Conservation (phyloP, 1,284 basidiomycete species). For the Ceratobasidium sp. region DNA sequence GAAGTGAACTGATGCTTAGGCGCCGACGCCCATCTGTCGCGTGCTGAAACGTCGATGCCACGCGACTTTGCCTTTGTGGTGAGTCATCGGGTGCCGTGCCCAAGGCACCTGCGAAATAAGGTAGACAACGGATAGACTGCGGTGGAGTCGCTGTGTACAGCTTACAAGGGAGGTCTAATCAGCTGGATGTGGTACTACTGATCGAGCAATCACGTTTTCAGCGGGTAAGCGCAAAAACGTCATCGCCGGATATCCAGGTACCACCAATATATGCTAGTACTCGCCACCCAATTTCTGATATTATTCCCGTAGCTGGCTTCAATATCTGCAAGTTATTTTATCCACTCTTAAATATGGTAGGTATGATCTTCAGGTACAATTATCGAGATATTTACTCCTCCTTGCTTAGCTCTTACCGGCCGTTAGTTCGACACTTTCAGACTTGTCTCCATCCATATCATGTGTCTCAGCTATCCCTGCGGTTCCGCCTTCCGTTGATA, state of each 20-base stretch:
- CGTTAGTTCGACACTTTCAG: not conserved
- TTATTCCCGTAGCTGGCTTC: not conserved
- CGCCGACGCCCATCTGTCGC: not conserved
- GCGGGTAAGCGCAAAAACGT: not conserved
- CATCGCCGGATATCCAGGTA: too few relatives aligned
- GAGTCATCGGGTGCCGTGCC: not conserved
- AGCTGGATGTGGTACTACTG: not conserved
- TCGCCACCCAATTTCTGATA: not conserved
- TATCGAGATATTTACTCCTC: not conserved
- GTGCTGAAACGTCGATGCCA: not conserved
- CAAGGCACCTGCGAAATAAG: not conserved
- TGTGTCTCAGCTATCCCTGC: not conserved
- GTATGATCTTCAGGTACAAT: not conserved
- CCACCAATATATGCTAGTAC: not conserved
- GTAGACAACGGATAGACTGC: not conserved
- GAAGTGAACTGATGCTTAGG: not conserved
- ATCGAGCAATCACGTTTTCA: not conserved
- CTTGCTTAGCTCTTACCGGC: not conserved
- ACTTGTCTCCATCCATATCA: not conserved
- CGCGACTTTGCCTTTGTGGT: slow-evolving; percentile 11
- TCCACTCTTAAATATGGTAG: not conserved
- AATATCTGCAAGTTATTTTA: not conserved
- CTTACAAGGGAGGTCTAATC: not conserved
- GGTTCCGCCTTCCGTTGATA: not conserved
- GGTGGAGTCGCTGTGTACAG: not conserved